Conservation (phyloP, 768 basidiomycete species). For the Lyophyllum shimeji region DNA sequence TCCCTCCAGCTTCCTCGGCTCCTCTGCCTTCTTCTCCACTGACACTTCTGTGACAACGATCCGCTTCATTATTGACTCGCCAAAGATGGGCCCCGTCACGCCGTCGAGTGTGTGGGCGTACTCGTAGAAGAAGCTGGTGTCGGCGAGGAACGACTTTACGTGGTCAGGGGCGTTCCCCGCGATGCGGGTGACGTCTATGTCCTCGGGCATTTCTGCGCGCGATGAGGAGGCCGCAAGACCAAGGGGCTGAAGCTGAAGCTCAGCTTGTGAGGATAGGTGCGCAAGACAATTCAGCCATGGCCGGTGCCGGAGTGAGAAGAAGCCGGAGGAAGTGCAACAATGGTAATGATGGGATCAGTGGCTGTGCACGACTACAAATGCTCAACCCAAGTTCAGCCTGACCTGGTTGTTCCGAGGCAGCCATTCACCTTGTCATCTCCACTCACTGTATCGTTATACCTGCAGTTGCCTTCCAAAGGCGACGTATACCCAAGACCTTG, state of each 20-base stretch:
- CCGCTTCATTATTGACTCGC: constrained; percentile 15
- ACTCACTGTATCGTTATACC: not conserved
- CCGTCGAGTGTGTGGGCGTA: constrained; percentile 6
- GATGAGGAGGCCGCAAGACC: not conserved
- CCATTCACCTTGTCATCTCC: not conserved
- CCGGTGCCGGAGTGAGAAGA: constrained; percentile 9
- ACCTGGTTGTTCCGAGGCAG: not conserved
- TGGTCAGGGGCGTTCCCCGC: constrained; percentile 29
- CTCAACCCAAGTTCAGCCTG: not conserved
- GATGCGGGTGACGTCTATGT: constrained; percentile 21
- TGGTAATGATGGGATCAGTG: not conserved
- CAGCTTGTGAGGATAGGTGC: not conserved
- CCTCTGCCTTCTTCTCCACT: constrained; percentile 42
- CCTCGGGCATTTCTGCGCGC: constrained; percentile 5
- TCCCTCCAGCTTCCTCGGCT: constrained; percentile 41
- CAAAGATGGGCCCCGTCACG: constrained; percentile 17
- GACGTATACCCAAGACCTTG: not conserved
- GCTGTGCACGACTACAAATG: not conserved
- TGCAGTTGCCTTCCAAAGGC: not conserved
- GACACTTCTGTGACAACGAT: constrained; percentile 40
- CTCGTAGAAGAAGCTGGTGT: constrained; percentile 16
- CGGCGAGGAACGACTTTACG: constrained; percentile 24
- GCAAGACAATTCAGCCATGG: constrained; percentile 5
- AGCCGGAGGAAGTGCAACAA: constrained; percentile 1
- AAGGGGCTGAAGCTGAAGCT: not conserved